Percentiles rank a stretch among this genome's conserved stretches.
Conservation (phyloP, 306 rosid species). For the Prunus fruticosa region DNA sequence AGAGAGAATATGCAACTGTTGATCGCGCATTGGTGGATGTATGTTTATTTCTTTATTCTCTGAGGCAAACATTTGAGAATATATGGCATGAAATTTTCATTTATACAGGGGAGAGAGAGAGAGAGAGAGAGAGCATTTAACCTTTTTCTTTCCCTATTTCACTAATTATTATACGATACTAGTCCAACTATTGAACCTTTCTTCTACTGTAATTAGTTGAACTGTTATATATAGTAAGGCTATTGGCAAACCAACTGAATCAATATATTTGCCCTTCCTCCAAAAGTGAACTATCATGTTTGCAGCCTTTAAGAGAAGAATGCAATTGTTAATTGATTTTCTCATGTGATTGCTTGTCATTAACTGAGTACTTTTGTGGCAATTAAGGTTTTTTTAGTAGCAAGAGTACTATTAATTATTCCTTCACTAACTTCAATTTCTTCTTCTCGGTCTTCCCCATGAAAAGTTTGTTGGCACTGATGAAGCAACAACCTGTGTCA, state of each 20-base stretch:
- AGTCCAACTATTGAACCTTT: not conserved
- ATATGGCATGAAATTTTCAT: not conserved
- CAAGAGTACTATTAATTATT: not conserved
- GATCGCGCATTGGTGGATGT: constrained; percentile 71
- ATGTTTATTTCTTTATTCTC: constrained; percentile 17
- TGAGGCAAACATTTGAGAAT: not conserved
- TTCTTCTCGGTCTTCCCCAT: not conserved
- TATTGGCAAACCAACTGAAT: not conserved
- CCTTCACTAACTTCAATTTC: not conserved
- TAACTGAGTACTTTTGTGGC: not conserved
- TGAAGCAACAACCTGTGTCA: constrained; percentile 95
- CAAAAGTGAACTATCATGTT: not conserved
- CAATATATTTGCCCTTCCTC: not conserved
- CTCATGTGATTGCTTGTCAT: not conserved
- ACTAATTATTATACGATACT: not conserved
- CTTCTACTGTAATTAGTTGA: not conserved
- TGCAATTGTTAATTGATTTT: not conserved
- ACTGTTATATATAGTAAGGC: not conserved
- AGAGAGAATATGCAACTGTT: constrained; percentile 82
- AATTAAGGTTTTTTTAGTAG: not conserved
- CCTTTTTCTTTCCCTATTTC: not conserved
- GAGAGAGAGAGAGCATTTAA: not conserved
- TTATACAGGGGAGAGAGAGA: not conserved
- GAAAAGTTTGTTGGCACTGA: constrained; percentile 85
- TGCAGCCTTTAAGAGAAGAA: not conserved